Base-by-base conservation (phyloP, 2,329 filamentous ascomycete species). In the Davidsoniella eucalypti region DNA sequence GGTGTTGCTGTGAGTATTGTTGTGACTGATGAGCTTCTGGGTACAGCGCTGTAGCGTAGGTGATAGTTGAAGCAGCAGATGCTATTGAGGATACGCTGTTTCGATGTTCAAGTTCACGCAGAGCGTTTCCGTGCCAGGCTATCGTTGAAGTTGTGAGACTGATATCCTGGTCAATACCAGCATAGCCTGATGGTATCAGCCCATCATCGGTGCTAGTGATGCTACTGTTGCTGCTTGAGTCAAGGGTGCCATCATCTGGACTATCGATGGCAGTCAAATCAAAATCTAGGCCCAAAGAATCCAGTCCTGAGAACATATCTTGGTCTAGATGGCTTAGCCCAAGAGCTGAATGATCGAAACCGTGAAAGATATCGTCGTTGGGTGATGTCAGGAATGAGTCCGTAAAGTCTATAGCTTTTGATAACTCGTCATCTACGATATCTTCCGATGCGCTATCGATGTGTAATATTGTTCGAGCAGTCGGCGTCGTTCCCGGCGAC, bases 331-430 rank as follows among this genome's bases (percentile, higher is more conserved):
- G 9, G 6, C 29, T 33, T 33, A 33, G 29, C 29, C 29, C 29
- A 12, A 33, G 29, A 33, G 29, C 29, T 9, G 29, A 33, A 33
- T 33, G 29, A 12, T 33, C 29, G 29, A 33, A 33, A 12, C 29
- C 21, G 41, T 63, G 58, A 44, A 65, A 65, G 17, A 59, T 55
- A 16, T 59, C 55, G 2, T 59, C 61, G 17, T 59, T 57, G 2
- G 64, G 62, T 2, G 63, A 63, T 17, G 64, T 54, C 17, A 61
- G 45, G 2, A 56, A 50, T 5, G 46, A 25, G 18, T 56, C 55
- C 2, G 37, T 40, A 9, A 36, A 29, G 5, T 33, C 47, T 8
- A 18, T 8, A 6, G 21, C 46, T 43, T 18, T 41, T 17, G 18
- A 18, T n/a, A 42, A 36, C 5, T 36, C 17, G 25, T 37, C 26